Percentiles rank a stretch among this genome's conserved stretches.
These are phyloP conservation scores for Exidia glandulosa DNA, from an alignment of 768 basidiomycete genomes.

Conservation along the genomic window DNA sequence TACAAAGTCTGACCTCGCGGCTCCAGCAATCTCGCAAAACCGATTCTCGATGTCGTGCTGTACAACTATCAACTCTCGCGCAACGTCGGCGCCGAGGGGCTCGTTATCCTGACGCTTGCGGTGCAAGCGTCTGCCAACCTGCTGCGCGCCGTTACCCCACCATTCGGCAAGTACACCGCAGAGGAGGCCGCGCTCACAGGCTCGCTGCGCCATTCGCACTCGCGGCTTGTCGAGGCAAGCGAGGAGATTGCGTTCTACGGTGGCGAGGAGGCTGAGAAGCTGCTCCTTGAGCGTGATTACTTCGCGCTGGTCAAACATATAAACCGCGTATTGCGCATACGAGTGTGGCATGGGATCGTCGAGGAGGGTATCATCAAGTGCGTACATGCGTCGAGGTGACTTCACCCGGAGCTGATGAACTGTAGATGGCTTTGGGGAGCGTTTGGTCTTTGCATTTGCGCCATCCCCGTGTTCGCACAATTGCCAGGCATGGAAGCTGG, in stretches of 20 bases:
- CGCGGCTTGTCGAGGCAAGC: conserved; percentile 76
- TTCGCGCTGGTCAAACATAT: conserved; percentile 77
- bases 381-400: too few species aligned
- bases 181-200: conserved; percentile 82
- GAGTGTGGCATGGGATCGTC: conserved; percentile 83
- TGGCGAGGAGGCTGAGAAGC: conserved; percentile 84
- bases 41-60: conserved; percentile 80
- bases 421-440: conserved; percentile 86
- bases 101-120: conserved; percentile 69
- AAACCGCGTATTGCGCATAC: conserved; percentile 61
- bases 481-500: conserved; percentile 57
- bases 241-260: conserved; percentile 85
- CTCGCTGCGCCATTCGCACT: conserved; percentile 83
- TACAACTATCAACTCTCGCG: conserved; percentile 93
- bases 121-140: conserved; percentile 78
- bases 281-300: conserved; percentile 82
- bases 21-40: conserved; percentile 87
- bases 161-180: conserved; percentile 86
- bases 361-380: conserved; percentile 96
- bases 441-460: conserved; percentile 81
- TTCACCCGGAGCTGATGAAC: too few species aligned
- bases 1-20: background rate
- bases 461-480: conserved; percentile 87
- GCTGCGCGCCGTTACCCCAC: conserved; percentile 75
- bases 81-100: conserved; percentile 90